A percentile compares a stretch with the other conserved stretches of the same genome.
phyloP scores from a whole-genome alignment of 2,329 filamentous ascomycete genomes.

The Diaporthe aspalathi region DNA sequence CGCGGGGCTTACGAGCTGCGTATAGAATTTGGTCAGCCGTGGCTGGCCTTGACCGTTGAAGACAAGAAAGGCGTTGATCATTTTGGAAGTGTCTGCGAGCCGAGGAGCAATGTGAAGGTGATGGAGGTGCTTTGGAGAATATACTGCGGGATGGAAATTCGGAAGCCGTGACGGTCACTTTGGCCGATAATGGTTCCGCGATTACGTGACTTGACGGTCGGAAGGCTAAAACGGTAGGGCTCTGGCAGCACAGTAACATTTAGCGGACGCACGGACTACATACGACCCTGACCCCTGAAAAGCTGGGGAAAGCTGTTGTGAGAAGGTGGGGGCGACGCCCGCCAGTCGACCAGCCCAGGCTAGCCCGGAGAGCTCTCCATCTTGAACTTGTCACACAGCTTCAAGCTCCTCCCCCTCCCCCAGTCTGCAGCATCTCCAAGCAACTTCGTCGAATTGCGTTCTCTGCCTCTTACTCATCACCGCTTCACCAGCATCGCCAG shows the following conservation, averaged over 20 bases:
- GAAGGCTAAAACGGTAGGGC: slow-evolving; percentile 4
- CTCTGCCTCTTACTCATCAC: background rate
- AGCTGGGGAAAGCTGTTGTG: slow-evolving; percentile 38
- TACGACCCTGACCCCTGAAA: slow-evolving; percentile 28
- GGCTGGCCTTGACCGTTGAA: slow-evolving; percentile 99
- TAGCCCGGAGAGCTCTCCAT: background rate
- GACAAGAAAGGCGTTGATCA: slow-evolving; percentile 99
- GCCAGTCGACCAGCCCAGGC: background rate
- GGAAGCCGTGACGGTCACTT: background rate
- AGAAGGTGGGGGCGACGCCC: slow-evolving; percentile 12
- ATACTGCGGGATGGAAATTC: background rate
- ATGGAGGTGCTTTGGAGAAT: background rate
- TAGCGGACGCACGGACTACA: slow-evolving; percentile 10
- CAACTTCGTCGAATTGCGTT: background rate
- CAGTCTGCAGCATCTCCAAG: background rate
- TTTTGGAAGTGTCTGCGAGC: slow-evolving; percentile 53
- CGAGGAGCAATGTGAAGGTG: background rate
- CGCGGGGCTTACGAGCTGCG: slow-evolving; percentile 77
- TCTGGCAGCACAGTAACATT: background rate
- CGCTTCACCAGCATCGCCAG: background rate
- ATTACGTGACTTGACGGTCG: slow-evolving; percentile 15
- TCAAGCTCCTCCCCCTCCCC: background rate
- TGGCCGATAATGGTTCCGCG: slow-evolving; percentile 14
- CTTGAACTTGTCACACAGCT: slow-evolving; percentile 13
- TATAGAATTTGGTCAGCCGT: slow-evolving; percentile 98